Evolutionary conservation across 139 green algal genomes (phyloP), one percentile per base, ranked within the genome.

Genomic region (Trebouxia sp.): DNA sequence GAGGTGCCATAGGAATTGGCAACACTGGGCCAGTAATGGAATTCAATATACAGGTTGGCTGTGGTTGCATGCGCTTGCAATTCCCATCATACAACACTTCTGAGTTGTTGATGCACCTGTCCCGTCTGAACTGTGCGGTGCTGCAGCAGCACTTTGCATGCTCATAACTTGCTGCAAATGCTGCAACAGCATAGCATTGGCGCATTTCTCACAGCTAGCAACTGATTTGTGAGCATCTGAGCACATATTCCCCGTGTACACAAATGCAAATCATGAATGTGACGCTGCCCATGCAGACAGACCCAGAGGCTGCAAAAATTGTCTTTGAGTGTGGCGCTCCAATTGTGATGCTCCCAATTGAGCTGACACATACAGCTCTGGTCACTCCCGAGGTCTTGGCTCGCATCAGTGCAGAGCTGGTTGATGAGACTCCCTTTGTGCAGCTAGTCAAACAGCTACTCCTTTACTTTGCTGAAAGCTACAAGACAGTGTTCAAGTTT

Each of bases 281-380:
- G 58, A 38, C n/a, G 2, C 28, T n/a, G 22, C 26, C 58, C 12
- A 12, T n/a, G 47, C 88, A 93, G 86, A 91, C 74, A 1, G 94
- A 98, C 76, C 95, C 95, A 30, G 92, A 98, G 74, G 95, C 95
- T 20, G 94, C 94, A 0, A 89, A 91, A 24, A 82, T 95, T 0
- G 94, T 99, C 30, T 95, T 99, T 51, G 83, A 97, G 65, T 84
- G 75, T 3, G 91, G 91, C 0, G 87, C 90, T 32, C 83, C 66
- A 0, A 80, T 98, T 9, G 51, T 84, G 15, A 98, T 99, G 95
- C 87, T 99, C 41, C 96, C 96, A 0, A 81, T 99, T 12, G 96
- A 99, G 87, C 93, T 98, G 8, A 97, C 95, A 0, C 95, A 98
- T 84, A 98, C 92, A 4, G 95, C 94, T 2, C 84, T 98, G 26